Evolutionary conservation across 306 rosid genomes (phyloP), one percentile per base, ranked within the genome.

Genomic region (Luffa aegyptiaca): DNA sequence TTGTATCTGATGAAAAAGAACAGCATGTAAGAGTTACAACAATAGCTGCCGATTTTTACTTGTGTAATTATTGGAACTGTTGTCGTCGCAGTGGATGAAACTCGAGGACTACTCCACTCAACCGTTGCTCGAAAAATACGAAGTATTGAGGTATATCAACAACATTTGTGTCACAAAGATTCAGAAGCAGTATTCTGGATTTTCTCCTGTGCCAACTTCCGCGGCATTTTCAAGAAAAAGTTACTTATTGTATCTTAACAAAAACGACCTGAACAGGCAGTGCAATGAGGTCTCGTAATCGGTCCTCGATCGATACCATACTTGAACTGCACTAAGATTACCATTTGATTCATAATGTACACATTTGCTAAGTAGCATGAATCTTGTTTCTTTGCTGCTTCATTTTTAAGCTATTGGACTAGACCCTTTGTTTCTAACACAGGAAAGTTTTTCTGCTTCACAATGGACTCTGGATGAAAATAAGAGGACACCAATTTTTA

Each of bases 11-110:
- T n/a, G 55, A n/a, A 42, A 71, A 71, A 46, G 77, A 21, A 21
- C 58, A 2, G 37, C 77, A 26, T 21, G 53, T 12, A 46, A 71
- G 77, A 71, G n/a, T 7, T 13, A 21, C 39, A 44, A 26, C 9
- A 71, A 11, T 46, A 46, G n/a, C 58, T 71, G 41, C 58, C 52
- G 21, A 20, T 26, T 71, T 45, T 1, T 44, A 2, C 70, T 63
- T 21, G 76, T 49, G 53, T 75, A 5, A 52, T 76, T 71, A 9
- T 84, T 68, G 61, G 33, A 58, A 51, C 26, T 17, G 78, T 49
- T 83, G 52, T 80, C 82, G n/a, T 80, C 81, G 87, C 92, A 95
- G 97, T 95, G 97, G 97, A 91, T 95, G 89, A 85, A 91, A 81
- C 87, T 90, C 58, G 90, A 88, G 83, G 93, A 93, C 75, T 93